phyloP scores from a whole-genome alignment of 1,139 yeast genomes.

The Kodamaea ohmeri region DNA sequence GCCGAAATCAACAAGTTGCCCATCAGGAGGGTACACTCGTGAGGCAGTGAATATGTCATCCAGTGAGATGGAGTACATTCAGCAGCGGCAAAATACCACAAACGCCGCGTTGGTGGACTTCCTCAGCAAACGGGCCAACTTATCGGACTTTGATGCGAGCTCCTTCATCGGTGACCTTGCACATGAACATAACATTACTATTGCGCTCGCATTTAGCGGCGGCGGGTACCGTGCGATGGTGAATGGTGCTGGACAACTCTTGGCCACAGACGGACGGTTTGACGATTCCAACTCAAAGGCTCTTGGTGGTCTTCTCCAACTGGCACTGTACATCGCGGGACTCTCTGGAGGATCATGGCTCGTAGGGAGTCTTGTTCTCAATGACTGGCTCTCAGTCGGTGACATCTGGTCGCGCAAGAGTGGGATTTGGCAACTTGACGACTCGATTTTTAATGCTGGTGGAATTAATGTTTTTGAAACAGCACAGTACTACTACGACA shows the following conservation, averaged over 20 bases:
- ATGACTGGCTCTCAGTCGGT: conserved; percentile 38
- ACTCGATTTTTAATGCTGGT: conserved; percentile 40
- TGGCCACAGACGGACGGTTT: conserved; percentile 36
- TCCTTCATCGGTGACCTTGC: conserved; percentile 27
- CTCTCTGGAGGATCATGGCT: conserved; percentile 48
- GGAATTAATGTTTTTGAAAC: conserved; percentile 37
- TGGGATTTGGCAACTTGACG: conserved; percentile 40
- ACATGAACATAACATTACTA: conserved; percentile 32
- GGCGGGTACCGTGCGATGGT: conserved; percentile 50
- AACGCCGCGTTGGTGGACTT: conserved; percentile 32
- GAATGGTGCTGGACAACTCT: conserved; percentile 40
- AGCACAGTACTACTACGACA: conserved; percentile 31
- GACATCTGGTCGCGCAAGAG: conserved; percentile 28
- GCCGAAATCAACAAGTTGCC: conserved; percentile 30
- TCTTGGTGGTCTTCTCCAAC: conserved; percentile 42
- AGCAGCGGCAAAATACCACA: conserved; percentile 28
- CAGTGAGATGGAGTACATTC: conserved; percentile 30
- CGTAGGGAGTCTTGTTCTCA: conserved; percentile 37
- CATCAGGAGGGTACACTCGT: conserved; percentile 20
- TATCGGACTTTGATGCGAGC: conserved; percentile 34
- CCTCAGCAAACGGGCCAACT: conserved; percentile 30
- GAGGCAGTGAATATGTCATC: conserved; percentile 28
- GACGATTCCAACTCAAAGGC: conserved; percentile 25
- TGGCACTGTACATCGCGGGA: conserved; percentile 39
- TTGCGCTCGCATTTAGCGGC: conserved; percentile 45